Evolutionary conservation across 495 filamentous ascomycete species (phyloP).

Genomic region (Penicillium crystallinum): DNA sequence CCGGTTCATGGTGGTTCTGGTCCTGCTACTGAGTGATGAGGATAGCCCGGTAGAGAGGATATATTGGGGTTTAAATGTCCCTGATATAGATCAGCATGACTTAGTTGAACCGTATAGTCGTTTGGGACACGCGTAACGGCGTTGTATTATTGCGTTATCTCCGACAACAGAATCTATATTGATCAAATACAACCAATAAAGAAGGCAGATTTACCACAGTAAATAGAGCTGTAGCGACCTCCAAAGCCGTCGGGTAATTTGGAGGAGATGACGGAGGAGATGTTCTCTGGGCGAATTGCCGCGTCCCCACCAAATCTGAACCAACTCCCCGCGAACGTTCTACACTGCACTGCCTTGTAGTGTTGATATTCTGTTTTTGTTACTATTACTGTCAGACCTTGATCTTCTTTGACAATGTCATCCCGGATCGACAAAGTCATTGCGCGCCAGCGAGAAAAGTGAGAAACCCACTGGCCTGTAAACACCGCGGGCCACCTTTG

Average conservation of each 20-base stretch:
- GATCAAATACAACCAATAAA: neutral
- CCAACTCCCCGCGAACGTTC: slow-evolving; percentile 11
- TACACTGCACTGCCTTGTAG: neutral
- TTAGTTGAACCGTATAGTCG: neutral
- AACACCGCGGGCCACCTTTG: neutral
- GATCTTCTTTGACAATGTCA: slow-evolving; percentile 35
- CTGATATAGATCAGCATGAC: neutral
- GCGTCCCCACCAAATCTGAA: slow-evolving; percentile 21
- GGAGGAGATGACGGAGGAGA: slow-evolving; percentile 3
- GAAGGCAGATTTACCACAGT: neutral
- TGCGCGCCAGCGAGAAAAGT: slow-evolving; percentile 66
- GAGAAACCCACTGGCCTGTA: slow-evolving; percentile 14
- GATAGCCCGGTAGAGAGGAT: neutral
- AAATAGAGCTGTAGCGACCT: neutral
- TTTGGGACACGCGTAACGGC: neutral
- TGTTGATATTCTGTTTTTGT: neutral
- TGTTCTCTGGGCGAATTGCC: slow-evolving; percentile 3
- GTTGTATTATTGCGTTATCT: neutral
- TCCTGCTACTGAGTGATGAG: neutral
- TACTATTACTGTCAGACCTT: neutral
- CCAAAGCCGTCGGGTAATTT: neutral
- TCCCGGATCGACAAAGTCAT: slow-evolving; percentile 72
- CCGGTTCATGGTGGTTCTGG: slow-evolving; percentile 25
- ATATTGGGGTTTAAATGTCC: neutral
- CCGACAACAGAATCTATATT: neutral